phyloP scores from a whole-genome alignment of 2,329 filamentous ascomycete genomes.

The Bretziella fagacearum region DNA sequence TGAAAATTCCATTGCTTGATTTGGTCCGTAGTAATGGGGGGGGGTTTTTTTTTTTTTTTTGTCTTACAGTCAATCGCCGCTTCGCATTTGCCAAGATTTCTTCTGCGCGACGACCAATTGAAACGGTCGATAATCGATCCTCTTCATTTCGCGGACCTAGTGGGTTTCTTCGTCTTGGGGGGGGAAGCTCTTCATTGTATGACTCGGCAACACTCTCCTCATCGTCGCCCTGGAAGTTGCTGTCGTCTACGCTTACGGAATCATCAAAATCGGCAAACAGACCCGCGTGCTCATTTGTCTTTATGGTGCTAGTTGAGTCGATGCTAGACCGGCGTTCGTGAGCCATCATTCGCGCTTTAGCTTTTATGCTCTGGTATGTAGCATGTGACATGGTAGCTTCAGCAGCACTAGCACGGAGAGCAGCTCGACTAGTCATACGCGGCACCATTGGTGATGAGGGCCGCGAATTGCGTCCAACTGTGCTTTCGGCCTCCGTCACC shows the following conservation, averaged over 20 bases:
- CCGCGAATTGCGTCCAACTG: slow-evolving; percentile 26
- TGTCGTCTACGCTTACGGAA: slow-evolving; percentile 43
- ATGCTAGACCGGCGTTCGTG: slow-evolving; percentile 38
- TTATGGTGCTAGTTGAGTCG: slow-evolving; percentile 45
- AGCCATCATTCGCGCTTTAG: slow-evolving; percentile 17
- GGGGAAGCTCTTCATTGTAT: slow-evolving; percentile 30
- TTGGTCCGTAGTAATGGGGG: too few relatives aligned
- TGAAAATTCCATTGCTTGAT: too few relatives aligned
- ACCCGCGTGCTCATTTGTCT: slow-evolving; percentile 30
- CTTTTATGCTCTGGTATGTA: slow-evolving; percentile 30
- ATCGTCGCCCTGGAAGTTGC: slow-evolving; percentile 49
- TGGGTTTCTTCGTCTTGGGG: slow-evolving; percentile 17
- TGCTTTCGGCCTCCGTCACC: slow-evolving; percentile 37
- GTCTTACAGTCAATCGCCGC: slow-evolving; percentile 62
- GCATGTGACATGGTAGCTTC: slow-evolving; percentile 16
- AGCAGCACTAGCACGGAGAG: slow-evolving; percentile 2
- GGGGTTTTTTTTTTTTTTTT: neutral
- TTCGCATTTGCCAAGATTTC: slow-evolving; percentile 88
- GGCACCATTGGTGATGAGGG: slow-evolving; percentile 22
- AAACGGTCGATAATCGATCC: slow-evolving; percentile 52
- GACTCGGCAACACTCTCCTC: slow-evolving; percentile 48
- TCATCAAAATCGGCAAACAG: slow-evolving; percentile 47
- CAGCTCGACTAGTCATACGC: slow-evolving; percentile 19
- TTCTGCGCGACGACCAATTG: slow-evolving; percentile 69
- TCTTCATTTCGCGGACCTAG: slow-evolving; percentile 25